A percentile compares a stretch with the other conserved stretches of the same genome.
Conservation (phyloP, 176 grass and related monocot genomes). For the Microstegium vimineum region DNA sequence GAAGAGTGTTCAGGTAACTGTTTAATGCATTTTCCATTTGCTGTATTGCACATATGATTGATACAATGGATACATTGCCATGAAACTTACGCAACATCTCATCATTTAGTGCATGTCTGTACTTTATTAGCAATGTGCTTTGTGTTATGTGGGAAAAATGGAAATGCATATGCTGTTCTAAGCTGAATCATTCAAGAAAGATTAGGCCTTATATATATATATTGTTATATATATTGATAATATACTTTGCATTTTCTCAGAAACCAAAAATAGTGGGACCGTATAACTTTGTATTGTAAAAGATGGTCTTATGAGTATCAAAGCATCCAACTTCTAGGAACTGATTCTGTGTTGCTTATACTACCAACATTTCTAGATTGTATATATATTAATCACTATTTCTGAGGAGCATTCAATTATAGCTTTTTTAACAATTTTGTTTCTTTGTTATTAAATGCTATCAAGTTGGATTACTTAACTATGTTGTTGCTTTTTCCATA, state of each 20-base stretch:
- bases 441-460: slow-evolving; percentile 3
- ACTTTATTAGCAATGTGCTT: background rate
- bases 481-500: background rate
- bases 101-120: slow-evolving; percentile 7
- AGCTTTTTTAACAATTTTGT: background rate
- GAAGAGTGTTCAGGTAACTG: slow-evolving; percentile 77
- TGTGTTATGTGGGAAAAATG: background rate
- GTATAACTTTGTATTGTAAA: background rate
- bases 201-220: background rate
- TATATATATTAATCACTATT: background rate
- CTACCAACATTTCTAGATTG: background rate
- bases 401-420: background rate
- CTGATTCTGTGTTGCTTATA: background rate
- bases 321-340: background rate
- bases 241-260: slow-evolving; percentile 3
- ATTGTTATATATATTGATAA: slow-evolving; percentile 2
- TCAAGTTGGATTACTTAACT: slow-evolving; percentile 19
- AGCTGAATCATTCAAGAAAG: background rate
- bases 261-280: background rate
- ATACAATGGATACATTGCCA: slow-evolving; percentile 12
- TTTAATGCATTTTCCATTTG: slow-evolving; percentile 8
- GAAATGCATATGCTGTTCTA: background rate
- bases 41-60: slow-evolving; percentile 8
- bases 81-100: background rate
- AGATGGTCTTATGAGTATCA: background rate